Base-by-base conservation (phyloP, 768 basidiomycete species). In the Tylopilus vinaceipallidus region DNA sequence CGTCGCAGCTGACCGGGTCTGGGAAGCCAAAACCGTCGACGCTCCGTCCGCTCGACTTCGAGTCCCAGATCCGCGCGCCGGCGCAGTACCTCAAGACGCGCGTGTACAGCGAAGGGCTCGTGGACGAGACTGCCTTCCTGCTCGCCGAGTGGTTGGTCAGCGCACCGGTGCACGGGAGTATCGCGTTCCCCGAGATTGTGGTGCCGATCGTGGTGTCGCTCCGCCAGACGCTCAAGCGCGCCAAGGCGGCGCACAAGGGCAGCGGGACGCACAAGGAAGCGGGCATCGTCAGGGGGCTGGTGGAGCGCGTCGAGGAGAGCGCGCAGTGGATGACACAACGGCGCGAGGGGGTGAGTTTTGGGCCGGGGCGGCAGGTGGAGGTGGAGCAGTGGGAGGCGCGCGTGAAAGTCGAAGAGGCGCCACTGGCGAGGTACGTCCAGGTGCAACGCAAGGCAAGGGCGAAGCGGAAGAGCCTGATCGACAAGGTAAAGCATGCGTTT, bases 131-230 rank as follows among this genome's bases (percentile, higher is more conserved):
- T 14, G 66, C 77, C 6, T 95, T 81, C 69, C 68, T 91, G 23
- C 74, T 95, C 20, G 84, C 84, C 2, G 92, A 94, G 60, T 93
- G 89, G 83, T 81, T 93, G 45, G 76, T 83, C 26, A 84, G 81
- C 27, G 57, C 70, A 9, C 72, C 81, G 0, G 83, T 95, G 1
- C 87, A 91, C 42, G 87, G 83, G 1, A 90, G 87, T 66, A 84
- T 98, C 51, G 91, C 91, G 1, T 98, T 97, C 76, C 95, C 97
- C 2, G 97, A 99, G 70, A 77, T 95, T 34, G 76, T 83, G 13
- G 80, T 98, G 12, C 94, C 95, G 3, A 73, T 94, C 32, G 70
- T 84, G 14, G 77, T 89, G 11, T 73, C 81, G 1, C 73, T 99
- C 43, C 82, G 83, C 37, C 86, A 87, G 56, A 76, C 80, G 47